Evolutionary conservation across 108 stramenopile genomes (phyloP).

Genomic region (Heterococcus sp.): DNA sequence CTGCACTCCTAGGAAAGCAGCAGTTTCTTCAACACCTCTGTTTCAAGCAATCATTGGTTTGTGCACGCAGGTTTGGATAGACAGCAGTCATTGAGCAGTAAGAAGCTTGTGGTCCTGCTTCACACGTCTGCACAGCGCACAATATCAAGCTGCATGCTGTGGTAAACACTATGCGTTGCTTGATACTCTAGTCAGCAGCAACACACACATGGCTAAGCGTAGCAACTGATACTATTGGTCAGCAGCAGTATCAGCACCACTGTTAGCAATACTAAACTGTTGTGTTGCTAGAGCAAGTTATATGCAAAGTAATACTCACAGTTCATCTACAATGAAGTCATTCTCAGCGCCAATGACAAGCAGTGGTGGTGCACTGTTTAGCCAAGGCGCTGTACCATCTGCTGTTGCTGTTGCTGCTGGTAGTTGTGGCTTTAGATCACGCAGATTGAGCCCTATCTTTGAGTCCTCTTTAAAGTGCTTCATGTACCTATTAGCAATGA

Average conservation of each 20-base stretch:
- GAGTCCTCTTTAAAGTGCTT: conserved; percentile 35
- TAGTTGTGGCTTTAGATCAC: conserved; percentile 20
- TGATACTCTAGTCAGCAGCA: too few species aligned
- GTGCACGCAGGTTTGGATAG: background rate
- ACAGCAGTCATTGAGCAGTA: background rate
- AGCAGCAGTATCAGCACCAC: too few species aligned
- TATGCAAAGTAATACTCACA: too few species aligned
- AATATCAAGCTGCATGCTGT: too few species aligned
- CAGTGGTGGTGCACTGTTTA: conserved; percentile 14
- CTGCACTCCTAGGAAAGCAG: background rate
- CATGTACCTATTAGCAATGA: conserved; percentile 28
- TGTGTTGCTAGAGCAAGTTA: too few species aligned
- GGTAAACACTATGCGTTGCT: too few species aligned
- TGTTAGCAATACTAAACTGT: too few species aligned
- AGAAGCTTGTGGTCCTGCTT: background rate
- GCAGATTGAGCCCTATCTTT: conserved; percentile 48
- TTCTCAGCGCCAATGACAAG: conserved; percentile 43
- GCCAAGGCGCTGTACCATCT: conserved; percentile 27
- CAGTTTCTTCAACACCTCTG: background rate
- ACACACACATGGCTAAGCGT: too few species aligned
- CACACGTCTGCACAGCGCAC: too few species aligned
- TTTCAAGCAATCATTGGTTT: background rate
- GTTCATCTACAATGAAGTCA: conserved; percentile 48
- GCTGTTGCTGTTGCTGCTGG: conserved; percentile 14
- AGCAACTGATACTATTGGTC: too few species aligned